A percentile compares a stretch with the other conserved stretches of the same genome.
These are phyloP conservation scores for Thraustochytrium striatum DNA, from an alignment of 352 stramenopile genomes.

Conservation along the genomic window DNA sequence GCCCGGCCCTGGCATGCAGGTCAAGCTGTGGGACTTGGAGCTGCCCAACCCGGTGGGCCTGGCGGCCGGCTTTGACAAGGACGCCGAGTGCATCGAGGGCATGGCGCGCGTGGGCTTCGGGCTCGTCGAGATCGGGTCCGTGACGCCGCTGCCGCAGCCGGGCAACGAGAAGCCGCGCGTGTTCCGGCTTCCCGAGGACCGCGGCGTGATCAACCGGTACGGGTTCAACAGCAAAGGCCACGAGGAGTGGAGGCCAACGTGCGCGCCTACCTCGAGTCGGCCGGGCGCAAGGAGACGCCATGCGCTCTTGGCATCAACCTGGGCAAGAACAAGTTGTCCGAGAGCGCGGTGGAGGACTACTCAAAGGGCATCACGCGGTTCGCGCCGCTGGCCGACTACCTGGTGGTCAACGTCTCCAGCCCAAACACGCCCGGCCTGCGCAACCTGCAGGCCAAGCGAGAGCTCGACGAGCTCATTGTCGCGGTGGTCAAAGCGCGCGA, in stretches of 20 bases:
- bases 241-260: constrained; percentile 70
- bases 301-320: constrained; percentile 92
- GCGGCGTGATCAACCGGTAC: constrained; percentile 94
- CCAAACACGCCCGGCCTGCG: constrained; percentile 86
- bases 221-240: constrained; percentile 93
- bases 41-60: constrained; percentile 89
- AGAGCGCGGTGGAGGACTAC: constrained; percentile 56
- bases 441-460: constrained; percentile 60
- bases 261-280: constrained; percentile 58
- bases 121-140: constrained; percentile 86
- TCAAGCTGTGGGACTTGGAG: constrained; percentile 54
- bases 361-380: constrained; percentile 75
- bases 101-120: constrained; percentile 89
- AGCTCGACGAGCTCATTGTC: constrained; percentile 60
- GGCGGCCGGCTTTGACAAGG: constrained; percentile 95
- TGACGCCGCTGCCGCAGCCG: constrained; percentile 85
- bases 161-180: constrained; percentile 93
- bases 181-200: constrained; percentile 89
- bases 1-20: neutral
- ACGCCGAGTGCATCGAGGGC: constrained; percentile 84
- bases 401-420: constrained; percentile 96
- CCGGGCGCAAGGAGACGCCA: constrained; percentile 58
- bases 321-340: constrained; percentile 91
- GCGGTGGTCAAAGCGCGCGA: constrained; percentile 68
- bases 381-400: constrained; percentile 89